Evolutionary conservation across 371 early-diverging fungal species (phyloP).

Genomic region (Apophysomyces trapeziformis): DNA sequence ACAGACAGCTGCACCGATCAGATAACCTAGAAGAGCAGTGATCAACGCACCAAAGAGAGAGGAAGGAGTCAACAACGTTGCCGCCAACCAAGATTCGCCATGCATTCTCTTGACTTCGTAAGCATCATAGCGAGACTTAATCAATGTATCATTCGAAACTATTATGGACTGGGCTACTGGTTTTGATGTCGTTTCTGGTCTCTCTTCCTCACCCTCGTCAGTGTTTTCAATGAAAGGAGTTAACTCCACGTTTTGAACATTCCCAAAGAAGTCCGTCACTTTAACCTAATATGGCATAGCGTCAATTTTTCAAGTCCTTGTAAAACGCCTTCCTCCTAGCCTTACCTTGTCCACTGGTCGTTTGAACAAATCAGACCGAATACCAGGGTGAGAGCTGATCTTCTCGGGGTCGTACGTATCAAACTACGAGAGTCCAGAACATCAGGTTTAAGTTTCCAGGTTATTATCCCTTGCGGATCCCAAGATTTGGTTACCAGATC

Average conservation of each 20-base stretch:
- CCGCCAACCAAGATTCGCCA: not conserved
- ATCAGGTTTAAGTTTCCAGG: not conserved
- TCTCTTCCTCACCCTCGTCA: not conserved
- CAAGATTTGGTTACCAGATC: conserved; percentile 60
- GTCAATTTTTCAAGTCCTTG: too few species aligned
- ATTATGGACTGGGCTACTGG: too few species aligned
- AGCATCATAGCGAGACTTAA: not conserved
- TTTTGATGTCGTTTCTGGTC: not conserved
- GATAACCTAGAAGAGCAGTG: not conserved
- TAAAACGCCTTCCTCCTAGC: not conserved
- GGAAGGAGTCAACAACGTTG: not conserved
- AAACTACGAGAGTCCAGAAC: conserved; percentile 58
- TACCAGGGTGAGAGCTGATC: conserved; percentile 83
- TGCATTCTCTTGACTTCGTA: not conserved
- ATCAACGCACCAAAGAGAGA: conserved; percentile 8
- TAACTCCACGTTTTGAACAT: conserved; percentile 87
- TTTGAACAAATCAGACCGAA: conserved; percentile 82
- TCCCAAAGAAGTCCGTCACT: conserved; percentile 95
- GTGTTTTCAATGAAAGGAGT: conserved; percentile 46
- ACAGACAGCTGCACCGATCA: conserved; percentile 4
- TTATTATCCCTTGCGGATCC: not conserved
- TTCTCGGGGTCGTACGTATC: conserved; percentile 72
- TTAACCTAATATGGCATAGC: conserved; percentile 51
- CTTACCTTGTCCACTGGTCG: conserved; percentile 71
- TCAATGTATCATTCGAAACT: not conserved